Conservation (phyloP, 345 rosid genomes). For the Citrus maxima region DNA sequence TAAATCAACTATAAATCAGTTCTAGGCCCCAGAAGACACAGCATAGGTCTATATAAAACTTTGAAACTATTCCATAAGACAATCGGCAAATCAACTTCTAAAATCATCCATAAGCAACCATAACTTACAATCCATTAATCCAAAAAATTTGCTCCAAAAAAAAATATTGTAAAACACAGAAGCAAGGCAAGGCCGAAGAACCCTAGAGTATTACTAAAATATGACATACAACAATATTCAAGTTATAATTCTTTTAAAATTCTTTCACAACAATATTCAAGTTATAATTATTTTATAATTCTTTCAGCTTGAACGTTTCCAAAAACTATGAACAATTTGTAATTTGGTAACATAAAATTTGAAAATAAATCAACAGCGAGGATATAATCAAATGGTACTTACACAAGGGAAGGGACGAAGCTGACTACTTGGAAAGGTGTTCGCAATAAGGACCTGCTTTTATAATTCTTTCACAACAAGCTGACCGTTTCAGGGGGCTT, state of each 20-base stretch:
- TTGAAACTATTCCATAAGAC: neutral
- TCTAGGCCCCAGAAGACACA: neutral
- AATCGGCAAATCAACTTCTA: neutral
- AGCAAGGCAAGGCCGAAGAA: neutral
- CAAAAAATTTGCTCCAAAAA: neutral
- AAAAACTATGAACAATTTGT: neutral
- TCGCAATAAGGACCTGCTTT: too few species aligned
- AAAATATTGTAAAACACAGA: neutral
- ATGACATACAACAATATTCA: neutral
- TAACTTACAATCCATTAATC: neutral
- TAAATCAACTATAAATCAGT: neutral
- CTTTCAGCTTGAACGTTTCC: neutral
- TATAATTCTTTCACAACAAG: too few species aligned
- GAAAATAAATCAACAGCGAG: neutral
- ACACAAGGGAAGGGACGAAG: neutral
- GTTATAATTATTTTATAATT: neutral
- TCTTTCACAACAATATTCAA: neutral
- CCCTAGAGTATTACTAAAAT: neutral
- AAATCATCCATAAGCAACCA: neutral
- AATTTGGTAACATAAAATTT: neutral
- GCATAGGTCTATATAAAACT: neutral
- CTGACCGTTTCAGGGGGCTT: neutral
- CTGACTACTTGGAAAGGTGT: neutral
- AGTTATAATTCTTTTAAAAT: neutral
- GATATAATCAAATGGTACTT: neutral